Percentiles rank a stretch among this genome's conserved stretches.
Conservation (phyloP, 192 early-diverging fungal species). For the Rhizophagus prolifer region DNA sequence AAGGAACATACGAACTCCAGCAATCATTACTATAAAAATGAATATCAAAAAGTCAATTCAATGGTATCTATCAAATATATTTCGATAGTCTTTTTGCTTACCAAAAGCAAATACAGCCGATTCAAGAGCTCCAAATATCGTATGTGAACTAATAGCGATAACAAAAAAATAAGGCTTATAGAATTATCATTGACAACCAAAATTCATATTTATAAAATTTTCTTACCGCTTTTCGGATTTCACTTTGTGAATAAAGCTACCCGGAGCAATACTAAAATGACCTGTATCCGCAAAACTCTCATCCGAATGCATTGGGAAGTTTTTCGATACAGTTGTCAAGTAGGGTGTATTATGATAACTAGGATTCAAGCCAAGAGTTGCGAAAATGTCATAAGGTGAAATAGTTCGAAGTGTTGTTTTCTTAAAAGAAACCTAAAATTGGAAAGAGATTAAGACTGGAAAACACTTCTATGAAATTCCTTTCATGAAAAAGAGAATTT, state of each 20-base stretch:
- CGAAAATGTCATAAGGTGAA: neutral
- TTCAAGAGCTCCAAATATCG: neutral
- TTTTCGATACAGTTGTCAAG: neutral
- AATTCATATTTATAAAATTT: too few relatives aligned
- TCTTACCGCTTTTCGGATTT: neutral
- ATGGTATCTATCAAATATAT: too few relatives aligned
- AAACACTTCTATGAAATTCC: too few relatives aligned
- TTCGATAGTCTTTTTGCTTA: neutral
- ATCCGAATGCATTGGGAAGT: constrained; percentile 9
- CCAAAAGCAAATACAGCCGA: constrained; percentile 8
- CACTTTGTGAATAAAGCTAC: neutral
- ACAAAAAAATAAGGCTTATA: neutral
- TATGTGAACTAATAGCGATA: constrained; percentile 11
- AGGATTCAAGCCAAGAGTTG: neutral
- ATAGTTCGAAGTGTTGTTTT: neutral
- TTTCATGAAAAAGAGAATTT: too few relatives aligned
- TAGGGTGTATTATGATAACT: neutral
- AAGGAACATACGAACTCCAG: constrained; percentile 9
- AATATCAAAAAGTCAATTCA: too few relatives aligned
- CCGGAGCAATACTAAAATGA: neutral
- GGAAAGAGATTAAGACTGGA: neutral
- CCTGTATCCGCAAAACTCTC: neutral
- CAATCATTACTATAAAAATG: neutral
- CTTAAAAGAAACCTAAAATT: neutral
- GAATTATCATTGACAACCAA: neutral